phyloP scores from a whole-genome alignment of 1,284 basidiomycete genomes.

The Wallemia mellicola region DNA sequence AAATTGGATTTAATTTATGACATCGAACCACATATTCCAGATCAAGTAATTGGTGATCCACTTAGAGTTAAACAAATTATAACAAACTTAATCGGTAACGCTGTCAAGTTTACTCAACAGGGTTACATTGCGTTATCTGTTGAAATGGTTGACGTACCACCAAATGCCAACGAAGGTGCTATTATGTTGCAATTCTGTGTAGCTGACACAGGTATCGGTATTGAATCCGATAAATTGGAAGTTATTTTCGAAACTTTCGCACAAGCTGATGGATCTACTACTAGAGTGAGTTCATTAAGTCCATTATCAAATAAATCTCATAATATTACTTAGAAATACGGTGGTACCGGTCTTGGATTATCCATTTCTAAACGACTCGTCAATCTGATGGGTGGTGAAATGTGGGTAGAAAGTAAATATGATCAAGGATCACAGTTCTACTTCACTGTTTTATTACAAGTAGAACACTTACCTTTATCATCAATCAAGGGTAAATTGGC shows the following conservation, averaged over 20 bases:
- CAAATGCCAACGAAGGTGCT: constrained; percentile 20
- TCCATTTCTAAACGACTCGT: constrained; percentile 86
- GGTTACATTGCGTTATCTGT: constrained; percentile 68
- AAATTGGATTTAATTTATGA: constrained; percentile 91
- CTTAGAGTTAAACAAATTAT: constrained; percentile 74
- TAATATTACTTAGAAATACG: constrained; percentile 40
- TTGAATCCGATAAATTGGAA: constrained; percentile 93
- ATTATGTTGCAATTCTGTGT: constrained; percentile 92
- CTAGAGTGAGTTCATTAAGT: constrained; percentile 25
- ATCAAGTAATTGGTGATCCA: constrained; percentile 88
- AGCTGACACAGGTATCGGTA: constrained; percentile 90
- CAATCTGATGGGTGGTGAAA: constrained; percentile 87
- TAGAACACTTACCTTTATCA: constrained; percentile 21
- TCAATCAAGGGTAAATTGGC: constrained; percentile 41
- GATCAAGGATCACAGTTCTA: constrained; percentile 83
- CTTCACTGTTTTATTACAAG: constrained; percentile 59
- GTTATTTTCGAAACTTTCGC: constrained; percentile 99
- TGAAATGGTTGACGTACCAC: constrained; percentile 25
- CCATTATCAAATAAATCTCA: neutral
- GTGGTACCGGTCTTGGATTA: constrained; percentile 87
- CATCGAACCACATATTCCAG: constrained; percentile 80
- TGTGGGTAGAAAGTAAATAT: constrained; percentile 84
- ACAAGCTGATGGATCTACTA: constrained; percentile 86
- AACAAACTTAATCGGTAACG: constrained; percentile 80
- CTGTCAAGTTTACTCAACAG: constrained; percentile 81